Conservation (phyloP, 768 basidiomycete species). For the Russula earlei region DNA sequence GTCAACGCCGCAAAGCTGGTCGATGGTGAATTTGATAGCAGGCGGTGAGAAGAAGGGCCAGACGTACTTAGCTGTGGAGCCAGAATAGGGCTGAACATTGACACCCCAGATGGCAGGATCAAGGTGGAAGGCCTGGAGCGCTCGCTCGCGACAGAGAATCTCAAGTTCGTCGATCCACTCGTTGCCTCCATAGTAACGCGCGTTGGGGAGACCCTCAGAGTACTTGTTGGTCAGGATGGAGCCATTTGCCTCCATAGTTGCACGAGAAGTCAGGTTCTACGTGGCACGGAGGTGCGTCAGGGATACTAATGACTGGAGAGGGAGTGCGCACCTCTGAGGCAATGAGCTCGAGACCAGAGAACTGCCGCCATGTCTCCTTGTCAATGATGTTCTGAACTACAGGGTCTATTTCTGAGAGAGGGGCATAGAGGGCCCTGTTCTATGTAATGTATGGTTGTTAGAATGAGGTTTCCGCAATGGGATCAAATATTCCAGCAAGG, state of each 20-base stretch:
- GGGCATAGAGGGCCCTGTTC: conserved; percentile 88
- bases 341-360: conserved; percentile 94
- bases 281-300: not conserved
- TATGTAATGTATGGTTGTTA: conserved; percentile 25
- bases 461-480: not conserved
- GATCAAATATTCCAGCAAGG: not conserved
- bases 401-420: conserved; percentile 86
- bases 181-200: too few species aligned
- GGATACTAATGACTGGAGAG: not conserved
- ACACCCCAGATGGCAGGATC: too few species aligned
- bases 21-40: conserved; percentile 1
- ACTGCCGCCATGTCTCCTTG: conserved; percentile 98
- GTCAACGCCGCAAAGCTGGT: conserved; percentile 91
- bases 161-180: too few species aligned
- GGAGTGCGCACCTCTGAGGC: conserved; percentile 76
- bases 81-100: conserved; percentile 98
- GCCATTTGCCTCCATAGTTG: conserved; percentile 97
- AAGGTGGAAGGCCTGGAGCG: too few species aligned
- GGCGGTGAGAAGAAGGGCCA: not conserved
- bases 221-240: too few species aligned
- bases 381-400: conserved; percentile 96
- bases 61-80: conserved; percentile 83
- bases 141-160: too few species aligned
- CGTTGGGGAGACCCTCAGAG: too few species aligned
- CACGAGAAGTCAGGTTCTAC: conserved; percentile 92